Conservation (phyloP, 2,329 filamentous ascomycete genomes). For the Fusarium multiceps region DNA sequence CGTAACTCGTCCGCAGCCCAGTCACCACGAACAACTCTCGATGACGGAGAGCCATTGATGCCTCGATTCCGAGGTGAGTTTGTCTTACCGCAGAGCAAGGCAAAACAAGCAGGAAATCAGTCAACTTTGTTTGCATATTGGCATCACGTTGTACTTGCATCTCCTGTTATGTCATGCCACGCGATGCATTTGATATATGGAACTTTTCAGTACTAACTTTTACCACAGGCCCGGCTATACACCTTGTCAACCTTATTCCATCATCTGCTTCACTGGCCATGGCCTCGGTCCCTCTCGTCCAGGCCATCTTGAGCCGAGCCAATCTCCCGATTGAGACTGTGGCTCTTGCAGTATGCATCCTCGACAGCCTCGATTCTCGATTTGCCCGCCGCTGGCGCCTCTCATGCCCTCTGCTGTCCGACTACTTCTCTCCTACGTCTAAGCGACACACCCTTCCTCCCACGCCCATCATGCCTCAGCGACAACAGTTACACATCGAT, state of each 20-base stretch:
- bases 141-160: conserved; percentile 22
- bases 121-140: neutral
- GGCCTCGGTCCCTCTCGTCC: conserved; percentile 69
- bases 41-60: conserved; percentile 59
- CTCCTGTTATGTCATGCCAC: conserved; percentile 12
- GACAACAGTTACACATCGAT: conserved; percentile 66
- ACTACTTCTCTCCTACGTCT: conserved; percentile 44
- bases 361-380: conserved; percentile 71
- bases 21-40: conserved; percentile 56
- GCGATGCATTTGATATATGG: conserved; percentile 1
- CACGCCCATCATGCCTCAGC: conserved; percentile 49
- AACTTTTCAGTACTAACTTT: conserved; percentile 24
- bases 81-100: neutral
- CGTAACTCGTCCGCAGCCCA: conserved; percentile 56
- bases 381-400: conserved; percentile 73
- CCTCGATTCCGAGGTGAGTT: conserved; percentile 53
- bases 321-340: conserved; percentile 70
- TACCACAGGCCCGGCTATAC: conserved; percentile 69
- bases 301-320: conserved; percentile 69
- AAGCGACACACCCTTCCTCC: conserved; percentile 64
- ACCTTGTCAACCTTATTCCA: conserved; percentile 74
- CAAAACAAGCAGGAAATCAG: neutral
- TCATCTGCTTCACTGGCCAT: conserved; percentile 69
- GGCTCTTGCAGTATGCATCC: conserved; percentile 73
- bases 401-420: conserved; percentile 62